Evolutionary conservation across 495 filamentous ascomycete species (phyloP).

Genomic region (Podospora australis): DNA sequence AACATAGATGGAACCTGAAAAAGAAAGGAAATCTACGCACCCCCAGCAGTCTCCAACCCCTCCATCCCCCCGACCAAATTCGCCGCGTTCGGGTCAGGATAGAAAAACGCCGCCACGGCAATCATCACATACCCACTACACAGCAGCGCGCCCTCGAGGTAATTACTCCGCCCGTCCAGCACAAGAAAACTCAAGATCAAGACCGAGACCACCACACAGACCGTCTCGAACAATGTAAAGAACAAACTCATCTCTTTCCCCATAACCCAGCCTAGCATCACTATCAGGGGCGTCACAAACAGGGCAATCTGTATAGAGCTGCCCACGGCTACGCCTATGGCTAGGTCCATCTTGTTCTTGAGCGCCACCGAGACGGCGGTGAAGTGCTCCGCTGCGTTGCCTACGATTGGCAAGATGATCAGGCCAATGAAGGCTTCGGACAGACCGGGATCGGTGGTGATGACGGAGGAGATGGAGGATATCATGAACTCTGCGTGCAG

Average conservation of each 20-base stretch:
- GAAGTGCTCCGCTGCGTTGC: constrained; percentile 89
- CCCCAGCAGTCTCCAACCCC: not conserved
- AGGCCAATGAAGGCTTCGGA: constrained; percentile 80
- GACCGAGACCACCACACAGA: constrained; percentile 75
- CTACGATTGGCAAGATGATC: constrained; percentile 84
- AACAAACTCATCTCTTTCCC: constrained; percentile 78
- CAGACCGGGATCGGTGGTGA: constrained; percentile 48
- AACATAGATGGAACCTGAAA: too few relatives aligned
- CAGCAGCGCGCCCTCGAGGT: constrained; percentile 76
- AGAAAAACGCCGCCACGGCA: constrained; percentile 59
- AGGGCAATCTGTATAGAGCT: constrained; percentile 85
- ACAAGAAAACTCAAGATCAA: constrained; percentile 91
- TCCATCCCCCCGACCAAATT: constrained; percentile 31
- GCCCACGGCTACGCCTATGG: constrained; percentile 84
- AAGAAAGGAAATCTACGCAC: not conserved
- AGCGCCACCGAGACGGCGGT: constrained; percentile 80
- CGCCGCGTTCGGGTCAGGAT: constrained; percentile 46
- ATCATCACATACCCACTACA: constrained; percentile 82
- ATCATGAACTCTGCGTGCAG: constrained; percentile 86
- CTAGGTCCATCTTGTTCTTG: constrained; percentile 96
- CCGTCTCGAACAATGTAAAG: constrained; percentile 89
- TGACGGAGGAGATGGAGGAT: constrained; percentile 67
- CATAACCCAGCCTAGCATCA: constrained; percentile 85
- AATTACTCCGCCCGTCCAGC: constrained; percentile 80
- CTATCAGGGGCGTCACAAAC: constrained; percentile 82